These are phyloP conservation scores for Caloboletus inedulis DNA, from an alignment of 1,284 basidiomycete genomes.

Conservation along the genomic window DNA sequence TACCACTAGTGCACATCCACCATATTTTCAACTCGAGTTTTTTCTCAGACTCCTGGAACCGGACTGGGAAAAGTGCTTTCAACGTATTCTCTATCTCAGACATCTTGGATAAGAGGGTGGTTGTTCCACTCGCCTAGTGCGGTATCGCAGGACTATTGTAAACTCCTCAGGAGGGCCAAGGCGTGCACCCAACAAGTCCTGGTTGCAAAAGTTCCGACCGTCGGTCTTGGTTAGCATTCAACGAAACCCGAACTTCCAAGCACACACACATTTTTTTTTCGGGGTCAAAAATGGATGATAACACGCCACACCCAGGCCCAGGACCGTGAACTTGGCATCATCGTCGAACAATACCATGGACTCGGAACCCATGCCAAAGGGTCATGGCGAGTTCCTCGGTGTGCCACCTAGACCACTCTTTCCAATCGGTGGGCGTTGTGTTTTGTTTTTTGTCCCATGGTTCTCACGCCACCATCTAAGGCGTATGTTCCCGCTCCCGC, in stretches of 20 bases:
- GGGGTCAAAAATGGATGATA: background rate
- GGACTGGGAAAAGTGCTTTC: background rate
- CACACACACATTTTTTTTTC: background rate
- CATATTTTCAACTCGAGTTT: background rate
- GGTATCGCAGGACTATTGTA: background rate
- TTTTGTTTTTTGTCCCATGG: constrained; percentile 1
- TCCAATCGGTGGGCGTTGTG: background rate
- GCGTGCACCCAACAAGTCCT: background rate
- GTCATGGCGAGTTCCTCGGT: background rate
- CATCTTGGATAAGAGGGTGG: background rate
- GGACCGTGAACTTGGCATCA: background rate
- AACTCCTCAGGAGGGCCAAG: no score
- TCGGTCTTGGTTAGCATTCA: no score
- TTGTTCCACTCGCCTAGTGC: background rate
- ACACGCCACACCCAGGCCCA: background rate
- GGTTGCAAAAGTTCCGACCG: background rate
- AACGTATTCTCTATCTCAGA: background rate
- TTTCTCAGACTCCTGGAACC: background rate
- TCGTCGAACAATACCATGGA: background rate
- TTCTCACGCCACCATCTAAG: background rate
- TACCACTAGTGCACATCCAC: background rate
- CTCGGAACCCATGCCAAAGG: background rate
- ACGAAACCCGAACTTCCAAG: background rate
- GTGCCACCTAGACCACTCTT: background rate
- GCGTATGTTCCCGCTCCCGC: no score